Conservation (phyloP, 768 basidiomycete genomes). For the Tulasnella sp. region DNA sequence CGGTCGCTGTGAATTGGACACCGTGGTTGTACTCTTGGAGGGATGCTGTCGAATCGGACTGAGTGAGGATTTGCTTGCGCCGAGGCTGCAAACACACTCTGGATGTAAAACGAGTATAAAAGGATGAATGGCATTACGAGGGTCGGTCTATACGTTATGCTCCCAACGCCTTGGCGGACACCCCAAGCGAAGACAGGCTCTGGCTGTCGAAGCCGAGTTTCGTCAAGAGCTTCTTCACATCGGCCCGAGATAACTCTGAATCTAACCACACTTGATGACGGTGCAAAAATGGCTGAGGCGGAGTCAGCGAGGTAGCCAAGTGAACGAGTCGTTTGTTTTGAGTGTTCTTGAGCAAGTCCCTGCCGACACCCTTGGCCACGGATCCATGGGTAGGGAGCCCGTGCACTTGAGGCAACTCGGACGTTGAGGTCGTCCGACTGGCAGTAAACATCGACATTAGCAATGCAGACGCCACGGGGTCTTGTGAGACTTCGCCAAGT, state of each 20-base stretch:
- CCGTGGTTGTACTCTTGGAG: no score
- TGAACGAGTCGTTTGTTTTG: neutral
- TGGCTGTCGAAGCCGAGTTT: neutral
- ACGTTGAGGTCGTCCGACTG: neutral
- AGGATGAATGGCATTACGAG: neutral
- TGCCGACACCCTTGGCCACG: neutral
- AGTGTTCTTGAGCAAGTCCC: neutral
- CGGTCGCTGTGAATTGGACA: no score
- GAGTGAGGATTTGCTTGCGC: no score
- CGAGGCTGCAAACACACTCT: no score
- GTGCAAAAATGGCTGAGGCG: neutral
- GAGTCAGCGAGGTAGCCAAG: neutral
- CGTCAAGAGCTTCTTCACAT: neutral
- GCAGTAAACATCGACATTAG: constrained; percentile 6
- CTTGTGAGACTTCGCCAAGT: neutral
- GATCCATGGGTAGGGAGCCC: neutral
- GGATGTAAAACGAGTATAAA: neutral
- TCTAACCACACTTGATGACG: neutral
- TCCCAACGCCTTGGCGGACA: neutral
- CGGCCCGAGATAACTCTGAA: neutral
- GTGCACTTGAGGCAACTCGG: neutral
- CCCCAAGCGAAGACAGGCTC: neutral
- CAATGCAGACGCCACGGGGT: neutral
- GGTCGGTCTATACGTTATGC: neutral
- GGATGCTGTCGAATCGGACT: no score